phyloP scores from a whole-genome alignment of 2,329 filamentous ascomycete species.

The Alternaria longipes region DNA sequence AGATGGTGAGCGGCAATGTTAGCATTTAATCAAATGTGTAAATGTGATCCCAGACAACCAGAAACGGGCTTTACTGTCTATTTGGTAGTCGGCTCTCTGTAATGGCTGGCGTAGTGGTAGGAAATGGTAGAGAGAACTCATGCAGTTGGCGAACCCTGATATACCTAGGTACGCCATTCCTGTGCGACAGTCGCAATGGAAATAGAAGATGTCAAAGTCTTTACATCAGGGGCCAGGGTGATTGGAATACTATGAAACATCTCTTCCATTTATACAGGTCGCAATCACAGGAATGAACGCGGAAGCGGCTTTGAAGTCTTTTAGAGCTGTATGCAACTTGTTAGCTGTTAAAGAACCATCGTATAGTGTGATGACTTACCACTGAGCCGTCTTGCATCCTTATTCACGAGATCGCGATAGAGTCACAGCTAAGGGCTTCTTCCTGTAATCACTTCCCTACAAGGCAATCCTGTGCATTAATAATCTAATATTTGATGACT shows the following conservation, averaged over 20 bases:
- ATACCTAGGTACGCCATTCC: not conserved
- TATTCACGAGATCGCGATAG: not conserved
- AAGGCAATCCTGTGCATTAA: too few species aligned
- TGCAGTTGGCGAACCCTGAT: not conserved
- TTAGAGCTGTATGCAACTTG: too few species aligned
- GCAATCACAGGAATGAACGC: not conserved
- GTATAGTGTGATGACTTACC: not conserved
- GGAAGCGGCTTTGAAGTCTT: not conserved
- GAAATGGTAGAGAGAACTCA: not conserved
- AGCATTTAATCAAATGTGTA: not conserved
- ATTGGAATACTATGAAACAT: not conserved
- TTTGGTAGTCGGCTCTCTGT: not conserved
- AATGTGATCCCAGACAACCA: fast-evolving
- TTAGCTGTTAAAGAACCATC: too few species aligned
- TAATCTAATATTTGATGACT: too few species aligned
- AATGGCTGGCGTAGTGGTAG: not conserved
- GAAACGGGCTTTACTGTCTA: not conserved
- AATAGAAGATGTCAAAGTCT: not conserved
- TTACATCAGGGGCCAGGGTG: not conserved
- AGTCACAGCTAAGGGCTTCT: not conserved
- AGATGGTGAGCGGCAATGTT: not conserved
- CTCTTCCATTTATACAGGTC: too few species aligned
- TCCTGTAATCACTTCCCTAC: too few species aligned
- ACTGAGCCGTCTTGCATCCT: not conserved
- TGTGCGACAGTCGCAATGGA: not conserved